phyloP scores from a whole-genome alignment of 176 grass and related monocot genomes.

The Thinopyrum elongatum region DNA sequence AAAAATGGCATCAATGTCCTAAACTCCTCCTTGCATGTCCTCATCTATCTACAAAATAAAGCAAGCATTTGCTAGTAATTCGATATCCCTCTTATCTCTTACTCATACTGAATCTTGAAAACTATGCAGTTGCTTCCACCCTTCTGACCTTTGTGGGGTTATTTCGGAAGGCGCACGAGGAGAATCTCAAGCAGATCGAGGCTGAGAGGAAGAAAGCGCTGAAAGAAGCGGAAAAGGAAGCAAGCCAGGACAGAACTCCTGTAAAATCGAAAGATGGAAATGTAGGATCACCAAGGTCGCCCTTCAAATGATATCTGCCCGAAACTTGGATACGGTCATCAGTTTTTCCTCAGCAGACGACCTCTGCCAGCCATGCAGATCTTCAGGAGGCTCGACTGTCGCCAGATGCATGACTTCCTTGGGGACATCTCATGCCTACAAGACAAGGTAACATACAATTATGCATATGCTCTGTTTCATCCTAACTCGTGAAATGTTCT shows the following conservation, averaged over 20 bases:
- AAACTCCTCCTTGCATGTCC: background rate
- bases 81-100: slow-evolving; percentile 5
- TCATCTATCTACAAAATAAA: background rate
- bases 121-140: slow-evolving; percentile 77
- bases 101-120: slow-evolving; percentile 19
- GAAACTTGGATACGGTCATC: background rate
- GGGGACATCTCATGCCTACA: slow-evolving; percentile 13
- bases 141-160: slow-evolving; percentile 79
- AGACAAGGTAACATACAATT: background rate
- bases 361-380: slow-evolving; percentile 10
- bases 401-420: slow-evolving; percentile 32
- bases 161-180: slow-evolving; percentile 74
- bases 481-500: background rate
- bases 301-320: slow-evolving; percentile 26
- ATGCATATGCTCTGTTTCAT: background rate
- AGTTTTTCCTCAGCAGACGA: slow-evolving; percentile 8
- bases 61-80: background rate
- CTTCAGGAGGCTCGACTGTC: slow-evolving; percentile 26
- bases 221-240: slow-evolving; percentile 85
- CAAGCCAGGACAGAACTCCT: slow-evolving; percentile 47
- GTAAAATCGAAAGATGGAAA: slow-evolving; percentile 42
- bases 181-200: slow-evolving; percentile 82
- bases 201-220: slow-evolving; percentile 81
- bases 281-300: slow-evolving; percentile 47
- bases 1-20: background rate